These are phyloP conservation scores for Mercurialis annua DNA, from an alignment of 345 rosid genomes.

Conservation along the genomic window DNA sequence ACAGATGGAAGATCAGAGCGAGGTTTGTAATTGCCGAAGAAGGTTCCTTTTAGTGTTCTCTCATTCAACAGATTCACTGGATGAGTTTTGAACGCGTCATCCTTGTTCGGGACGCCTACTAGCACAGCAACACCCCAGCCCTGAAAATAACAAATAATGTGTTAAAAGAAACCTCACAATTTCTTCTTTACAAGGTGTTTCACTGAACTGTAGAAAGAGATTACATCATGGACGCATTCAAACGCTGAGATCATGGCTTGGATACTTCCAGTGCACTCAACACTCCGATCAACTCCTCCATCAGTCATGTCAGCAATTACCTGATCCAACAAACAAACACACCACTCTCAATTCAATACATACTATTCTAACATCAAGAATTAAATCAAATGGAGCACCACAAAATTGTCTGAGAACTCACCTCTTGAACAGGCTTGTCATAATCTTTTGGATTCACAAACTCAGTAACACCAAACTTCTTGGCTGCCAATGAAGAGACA, in stretches of 20 bases:
- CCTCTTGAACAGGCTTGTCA: conserved; percentile 67
- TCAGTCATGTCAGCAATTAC: conserved; percentile 38
- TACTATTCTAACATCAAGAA: background rate
- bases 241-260: conserved; percentile 36
- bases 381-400: too few relatives aligned
- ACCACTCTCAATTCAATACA: background rate
- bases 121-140: conserved; percentile 59
- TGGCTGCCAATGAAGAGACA: conserved; percentile 39
- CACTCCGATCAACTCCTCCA: conserved; percentile 44
- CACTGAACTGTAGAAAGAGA: background rate
- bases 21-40: conserved; percentile 60
- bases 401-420: conserved; percentile 17
- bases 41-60: conserved; percentile 53
- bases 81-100: conserved; percentile 48
- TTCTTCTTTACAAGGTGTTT: background rate
- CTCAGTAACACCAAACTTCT: conserved; percentile 61
- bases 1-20: conserved; percentile 44
- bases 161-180: background rate
- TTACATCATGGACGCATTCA: conserved; percentile 41
- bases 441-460: conserved; percentile 67
- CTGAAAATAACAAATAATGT: conserved; percentile 21
- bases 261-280: conserved; percentile 36
- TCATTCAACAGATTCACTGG: conserved; percentile 43
- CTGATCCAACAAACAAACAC: conserved; percentile 11
- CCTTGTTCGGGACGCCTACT: conserved; percentile 49